Base-by-base conservation (phyloP, 164 flowering plant species). In the Sedum album region DNA sequence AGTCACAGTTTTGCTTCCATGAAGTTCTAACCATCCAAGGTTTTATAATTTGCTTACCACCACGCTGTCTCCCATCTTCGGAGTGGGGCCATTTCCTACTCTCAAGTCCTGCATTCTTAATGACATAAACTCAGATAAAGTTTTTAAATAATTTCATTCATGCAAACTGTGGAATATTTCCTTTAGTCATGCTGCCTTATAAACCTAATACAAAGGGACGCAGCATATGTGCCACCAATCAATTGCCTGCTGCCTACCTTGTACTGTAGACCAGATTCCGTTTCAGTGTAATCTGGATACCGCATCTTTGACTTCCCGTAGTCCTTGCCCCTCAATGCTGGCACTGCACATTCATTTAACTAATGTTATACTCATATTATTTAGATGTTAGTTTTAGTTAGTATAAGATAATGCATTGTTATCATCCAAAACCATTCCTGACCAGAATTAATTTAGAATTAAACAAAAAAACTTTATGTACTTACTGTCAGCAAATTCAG, bases 281-380 rank as follows among this genome's bases (percentile, higher is more conserved):
- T 91, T 79, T 86, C 89, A 60, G 71, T 75, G 70, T 89, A 89
- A 72, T 88, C 97, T 49, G 96, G 91, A 76, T 81, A 89, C 51
- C 81, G 77, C 94, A 89, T 92, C 79, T 89, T 89, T 21, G 91
- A 72, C 79, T 92, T 89, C 38, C 97, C 96, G 79, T 92, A 88
- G 68, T 92, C 94, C 83, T 92, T 92, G 57, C 97, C 96, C 70
- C 93, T 84, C 60, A 92, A 46, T 61, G 96, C 93, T 14, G 97
- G 94, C 96, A 89, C 94, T 89, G 82, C 69, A 51, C 42, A 39
- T 39, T 31, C 65, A 71, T 33, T 36, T n/a, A 14, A 66, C 51
- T 23, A n/a, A 17, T 66, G 48, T 23, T 42, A 35, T 28, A 0
- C 1, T 26, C n/a, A n/a, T n/a, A n/a, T n/a, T n/a, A n/a, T n/a